These are phyloP conservation scores for Penicillium oxalicum DNA, from an alignment of 2,329 filamentous ascomycete genomes.

Conservation along the genomic window DNA sequence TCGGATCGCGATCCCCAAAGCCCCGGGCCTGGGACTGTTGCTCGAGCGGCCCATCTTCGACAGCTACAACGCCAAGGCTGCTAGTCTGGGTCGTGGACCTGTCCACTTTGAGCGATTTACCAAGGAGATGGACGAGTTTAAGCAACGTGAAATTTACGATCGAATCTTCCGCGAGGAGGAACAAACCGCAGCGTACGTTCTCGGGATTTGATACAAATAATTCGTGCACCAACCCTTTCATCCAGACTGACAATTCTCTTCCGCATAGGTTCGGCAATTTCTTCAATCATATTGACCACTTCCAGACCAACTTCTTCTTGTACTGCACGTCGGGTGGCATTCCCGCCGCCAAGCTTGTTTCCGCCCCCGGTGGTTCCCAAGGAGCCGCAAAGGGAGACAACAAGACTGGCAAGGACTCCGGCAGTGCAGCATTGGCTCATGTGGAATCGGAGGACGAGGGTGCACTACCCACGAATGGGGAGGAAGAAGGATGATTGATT, in stretches of 20 bases:
- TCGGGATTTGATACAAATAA: neutral
- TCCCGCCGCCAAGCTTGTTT: constrained; percentile 48
- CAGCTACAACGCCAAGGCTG: constrained; percentile 71
- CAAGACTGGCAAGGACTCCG: constrained; percentile 20
- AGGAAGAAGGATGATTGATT: constrained; percentile 16
- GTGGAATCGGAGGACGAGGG: constrained; percentile 30
- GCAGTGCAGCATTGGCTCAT: constrained; percentile 28
- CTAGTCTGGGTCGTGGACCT: constrained; percentile 57
- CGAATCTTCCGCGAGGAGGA: constrained; percentile 88
- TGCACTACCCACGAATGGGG: constrained; percentile 14
- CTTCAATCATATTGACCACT: constrained; percentile 74
- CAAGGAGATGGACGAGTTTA: constrained; percentile 77
- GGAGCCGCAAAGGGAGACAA: constrained; percentile 6
- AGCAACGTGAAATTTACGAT: constrained; percentile 85
- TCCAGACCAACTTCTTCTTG: constrained; percentile 64
- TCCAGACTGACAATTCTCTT: neutral
- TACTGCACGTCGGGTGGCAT: constrained; percentile 68
- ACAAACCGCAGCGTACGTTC: constrained; percentile 74
- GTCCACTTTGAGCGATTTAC: constrained; percentile 77
- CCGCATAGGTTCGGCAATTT: constrained; percentile 62
- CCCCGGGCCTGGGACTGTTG: constrained; percentile 78
- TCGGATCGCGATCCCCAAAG: constrained; percentile 86
- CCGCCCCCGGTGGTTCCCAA: constrained; percentile 8
- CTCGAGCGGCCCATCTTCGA: constrained; percentile 90
- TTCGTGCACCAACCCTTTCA: neutral